Conservation (phyloP, 2,329 filamentous ascomycete genomes). For the Ophiosphaerella herpotricha region DNA sequence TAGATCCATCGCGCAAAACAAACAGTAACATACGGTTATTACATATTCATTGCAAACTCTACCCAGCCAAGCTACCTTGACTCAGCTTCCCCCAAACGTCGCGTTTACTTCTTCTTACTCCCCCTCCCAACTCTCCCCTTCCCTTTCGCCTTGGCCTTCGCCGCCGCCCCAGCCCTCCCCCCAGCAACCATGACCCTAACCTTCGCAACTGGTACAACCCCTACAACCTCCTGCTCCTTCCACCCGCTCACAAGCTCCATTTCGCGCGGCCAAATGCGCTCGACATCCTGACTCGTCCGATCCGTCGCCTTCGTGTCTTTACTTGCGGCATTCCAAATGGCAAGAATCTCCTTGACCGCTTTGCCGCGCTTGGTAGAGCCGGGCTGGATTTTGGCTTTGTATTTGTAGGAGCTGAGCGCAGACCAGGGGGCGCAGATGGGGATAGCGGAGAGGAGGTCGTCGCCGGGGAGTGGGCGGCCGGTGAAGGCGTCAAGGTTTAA, state of each 20-base stretch:
- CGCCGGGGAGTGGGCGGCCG: conserved; percentile 76
- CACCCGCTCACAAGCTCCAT: conserved; percentile 80
- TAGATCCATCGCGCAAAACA: not conserved
- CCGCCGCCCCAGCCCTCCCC: conserved; percentile 33
- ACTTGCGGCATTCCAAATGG: conserved; percentile 73
- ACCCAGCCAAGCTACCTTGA: not conserved
- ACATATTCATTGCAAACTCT: no score
- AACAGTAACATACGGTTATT: no score
- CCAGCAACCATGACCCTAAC: conserved; percentile 75
- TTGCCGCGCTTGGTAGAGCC: conserved; percentile 92
- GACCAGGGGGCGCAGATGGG: conserved; percentile 68
- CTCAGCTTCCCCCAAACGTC: not conserved
- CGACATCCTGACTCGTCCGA: conserved; percentile 57
- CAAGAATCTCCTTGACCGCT: conserved; percentile 87
- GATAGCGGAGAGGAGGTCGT: conserved; percentile 74
- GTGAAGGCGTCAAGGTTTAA: conserved; percentile 69
- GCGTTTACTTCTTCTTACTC: conserved; percentile 31
- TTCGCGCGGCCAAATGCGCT: conserved; percentile 84
- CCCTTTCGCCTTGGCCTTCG: conserved; percentile 29
- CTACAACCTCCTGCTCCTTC: conserved; percentile 81
- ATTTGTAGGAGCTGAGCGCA: conserved; percentile 75
- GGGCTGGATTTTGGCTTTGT: conserved; percentile 93
- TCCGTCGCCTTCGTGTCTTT: conserved; percentile 53
- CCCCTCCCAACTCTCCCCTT: conserved; percentile 38
- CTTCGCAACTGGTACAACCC: conserved; percentile 78